Evolutionary conservation across 2,329 filamentous ascomycete genomes (phyloP).

Genomic region (Leptodontidium sp.): DNA sequence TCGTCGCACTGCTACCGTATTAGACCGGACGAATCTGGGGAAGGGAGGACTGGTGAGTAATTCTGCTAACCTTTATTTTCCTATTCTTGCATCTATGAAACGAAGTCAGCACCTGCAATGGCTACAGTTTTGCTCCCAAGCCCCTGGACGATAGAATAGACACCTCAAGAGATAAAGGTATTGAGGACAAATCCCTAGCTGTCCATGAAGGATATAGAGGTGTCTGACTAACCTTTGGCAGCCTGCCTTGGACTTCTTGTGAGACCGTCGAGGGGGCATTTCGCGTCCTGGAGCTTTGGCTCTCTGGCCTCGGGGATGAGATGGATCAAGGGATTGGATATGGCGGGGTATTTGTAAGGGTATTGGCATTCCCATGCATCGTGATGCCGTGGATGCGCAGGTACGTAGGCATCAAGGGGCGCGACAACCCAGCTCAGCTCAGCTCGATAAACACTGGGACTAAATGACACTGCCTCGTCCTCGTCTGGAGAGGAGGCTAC

Average conservation of each 20-base stretch:
- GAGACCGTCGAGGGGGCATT: conserved; percentile 72
- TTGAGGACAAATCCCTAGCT: neutral
- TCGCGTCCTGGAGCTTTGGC: conserved; percentile 7
- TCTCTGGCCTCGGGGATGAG: neutral
- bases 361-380: conserved; percentile 20
- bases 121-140: neutral
- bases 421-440: neutral
- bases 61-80: conserved; percentile 71
- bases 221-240: conserved; percentile 53
- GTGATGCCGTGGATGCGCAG: conserved; percentile 13
- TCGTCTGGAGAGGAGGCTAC: neutral
- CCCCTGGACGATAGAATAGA: neutral
- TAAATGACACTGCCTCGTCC: neutral
- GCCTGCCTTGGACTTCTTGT: conserved; percentile 74
- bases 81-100: conserved; percentile 65
- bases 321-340: conserved; percentile 23
- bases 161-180: neutral
- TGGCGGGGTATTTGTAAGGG: conserved; percentile 6
- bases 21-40: conserved; percentile 7
- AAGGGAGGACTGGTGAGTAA: neutral
- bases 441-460: conserved; percentile 10
- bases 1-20: conserved; percentile 62
- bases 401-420: neutral
- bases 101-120: conserved; percentile 11
- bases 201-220: neutral